These are phyloP conservation scores for Jackrogersella minutella DNA, from an alignment of 495 filamentous ascomycete genomes.

Conservation along the genomic window DNA sequence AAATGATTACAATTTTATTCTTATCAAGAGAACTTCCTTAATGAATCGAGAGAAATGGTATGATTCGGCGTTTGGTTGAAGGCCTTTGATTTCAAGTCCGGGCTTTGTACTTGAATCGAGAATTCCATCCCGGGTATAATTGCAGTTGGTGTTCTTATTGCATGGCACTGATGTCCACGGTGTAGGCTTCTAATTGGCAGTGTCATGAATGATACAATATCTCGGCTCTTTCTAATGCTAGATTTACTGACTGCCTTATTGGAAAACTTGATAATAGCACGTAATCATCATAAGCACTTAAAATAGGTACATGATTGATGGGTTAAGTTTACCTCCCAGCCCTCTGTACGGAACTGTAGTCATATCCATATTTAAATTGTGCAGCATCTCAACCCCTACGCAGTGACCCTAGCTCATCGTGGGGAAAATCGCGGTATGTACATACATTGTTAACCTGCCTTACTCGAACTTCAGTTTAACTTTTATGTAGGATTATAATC, in stretches of 20 bases:
- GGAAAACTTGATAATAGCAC: background rate
- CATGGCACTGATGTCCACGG: too few species aligned
- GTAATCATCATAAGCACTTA: conserved; percentile 22
- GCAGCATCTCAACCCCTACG: background rate
- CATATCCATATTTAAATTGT: background rate
- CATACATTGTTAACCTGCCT: too few species aligned
- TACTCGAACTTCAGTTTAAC: too few species aligned
- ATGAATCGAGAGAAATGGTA: too few species aligned
- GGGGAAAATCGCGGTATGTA: background rate
- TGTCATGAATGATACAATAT: too few species aligned
- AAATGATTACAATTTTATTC: background rate
- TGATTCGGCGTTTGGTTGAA: background rate
- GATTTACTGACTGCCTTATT: background rate
- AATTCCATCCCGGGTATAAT: too few species aligned
- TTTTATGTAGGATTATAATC: too few species aligned
- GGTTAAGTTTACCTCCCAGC: background rate
- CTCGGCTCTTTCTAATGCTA: background rate
- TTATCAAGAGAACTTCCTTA: background rate
- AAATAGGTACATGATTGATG: background rate
- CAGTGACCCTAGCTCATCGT: background rate
- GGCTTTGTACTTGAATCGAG: background rate
- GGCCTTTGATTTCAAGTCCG: background rate
- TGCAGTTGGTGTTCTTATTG: too few species aligned
- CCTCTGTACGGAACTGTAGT: too few species aligned
- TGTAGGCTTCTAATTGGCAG: too few species aligned